phyloP scores from a whole-genome alignment of 176 grass and related monocot species.

The Hordeum marinum region DNA sequence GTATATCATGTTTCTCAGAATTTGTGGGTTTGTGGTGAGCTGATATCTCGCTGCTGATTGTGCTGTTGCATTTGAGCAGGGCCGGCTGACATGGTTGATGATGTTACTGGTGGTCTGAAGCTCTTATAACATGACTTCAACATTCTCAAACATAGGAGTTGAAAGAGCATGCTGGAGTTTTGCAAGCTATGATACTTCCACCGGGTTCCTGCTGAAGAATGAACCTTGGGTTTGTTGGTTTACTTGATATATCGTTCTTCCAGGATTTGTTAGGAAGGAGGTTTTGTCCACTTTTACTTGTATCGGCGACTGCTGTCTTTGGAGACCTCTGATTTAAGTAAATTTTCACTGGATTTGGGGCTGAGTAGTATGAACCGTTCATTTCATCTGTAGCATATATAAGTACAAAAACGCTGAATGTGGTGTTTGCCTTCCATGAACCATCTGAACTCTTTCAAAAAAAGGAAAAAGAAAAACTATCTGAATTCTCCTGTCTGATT shows the following conservation, averaged over 20 bases:
- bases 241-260: background rate
- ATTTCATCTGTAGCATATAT: background rate
- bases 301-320: background rate
- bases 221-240: background rate
- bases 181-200: background rate
- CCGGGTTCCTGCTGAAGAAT: constrained; percentile 1
- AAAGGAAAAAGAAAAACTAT: no score
- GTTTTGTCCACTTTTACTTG: background rate
- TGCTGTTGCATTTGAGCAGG: constrained; percentile 35
- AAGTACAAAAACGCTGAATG: background rate
- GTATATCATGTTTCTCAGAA: background rate
- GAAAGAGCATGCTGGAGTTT: background rate
- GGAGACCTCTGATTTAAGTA: background rate
- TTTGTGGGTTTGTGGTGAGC: background rate
- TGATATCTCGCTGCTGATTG: background rate
- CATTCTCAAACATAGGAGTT: background rate
- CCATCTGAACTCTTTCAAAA: no score
- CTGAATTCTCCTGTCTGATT: background rate
- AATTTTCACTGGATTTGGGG: background rate
- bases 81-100: constrained; percentile 74
- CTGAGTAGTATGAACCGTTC: background rate
- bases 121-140: constrained; percentile 31
- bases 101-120: constrained; percentile 78
- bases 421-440: background rate
- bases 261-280: constrained; percentile 16